Percentiles rank a stretch among this genome's conserved stretches.
These are phyloP conservation scores for Globisporangium polare DNA, from an alignment of 352 stramenopile species.

Conservation along the genomic window DNA sequence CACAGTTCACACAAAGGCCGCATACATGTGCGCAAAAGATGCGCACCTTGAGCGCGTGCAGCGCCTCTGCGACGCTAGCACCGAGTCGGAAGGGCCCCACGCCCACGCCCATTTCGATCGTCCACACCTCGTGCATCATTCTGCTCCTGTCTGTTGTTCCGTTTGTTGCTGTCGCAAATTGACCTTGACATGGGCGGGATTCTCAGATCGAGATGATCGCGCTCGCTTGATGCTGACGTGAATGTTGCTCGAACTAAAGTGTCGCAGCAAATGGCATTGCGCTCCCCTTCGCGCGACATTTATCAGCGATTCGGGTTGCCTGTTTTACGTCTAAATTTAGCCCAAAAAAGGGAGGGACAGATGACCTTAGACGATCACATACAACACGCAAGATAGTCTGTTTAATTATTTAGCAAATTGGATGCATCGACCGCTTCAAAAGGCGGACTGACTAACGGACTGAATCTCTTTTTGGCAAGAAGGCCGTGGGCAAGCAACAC, in stretches of 20 bases:
- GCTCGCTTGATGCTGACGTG: not conserved
- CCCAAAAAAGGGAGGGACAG: not conserved
- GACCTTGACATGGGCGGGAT: not conserved
- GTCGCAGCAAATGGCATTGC: not conserved
- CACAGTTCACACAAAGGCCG: not conserved
- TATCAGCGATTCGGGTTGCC: not conserved
- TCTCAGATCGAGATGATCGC: slow-evolving; percentile 3
- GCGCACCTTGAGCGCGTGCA: slow-evolving; percentile 74
- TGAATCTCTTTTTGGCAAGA: not conserved
- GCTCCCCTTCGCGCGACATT: slow-evolving; percentile 2
- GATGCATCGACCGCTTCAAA: not conserved
- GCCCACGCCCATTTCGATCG: slow-evolving; percentile 73
- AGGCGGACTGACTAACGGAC: not conserved
- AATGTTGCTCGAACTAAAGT: not conserved
- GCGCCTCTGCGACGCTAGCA: slow-evolving; percentile 63
- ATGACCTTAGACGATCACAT: not conserved
- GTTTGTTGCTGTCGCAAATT: not conserved
- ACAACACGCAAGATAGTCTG: not conserved
- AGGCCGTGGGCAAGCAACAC: not conserved
- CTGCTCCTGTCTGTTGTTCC: slow-evolving; percentile 5
- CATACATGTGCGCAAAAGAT: too few relatives aligned
- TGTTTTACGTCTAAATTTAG: not conserved
- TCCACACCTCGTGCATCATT: slow-evolving; percentile 81
- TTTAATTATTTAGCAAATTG: not conserved
- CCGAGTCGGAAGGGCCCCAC: slow-evolving; percentile 78